Conservation (phyloP, 179 eudicot species). For the Corrigiola litoralis region DNA sequence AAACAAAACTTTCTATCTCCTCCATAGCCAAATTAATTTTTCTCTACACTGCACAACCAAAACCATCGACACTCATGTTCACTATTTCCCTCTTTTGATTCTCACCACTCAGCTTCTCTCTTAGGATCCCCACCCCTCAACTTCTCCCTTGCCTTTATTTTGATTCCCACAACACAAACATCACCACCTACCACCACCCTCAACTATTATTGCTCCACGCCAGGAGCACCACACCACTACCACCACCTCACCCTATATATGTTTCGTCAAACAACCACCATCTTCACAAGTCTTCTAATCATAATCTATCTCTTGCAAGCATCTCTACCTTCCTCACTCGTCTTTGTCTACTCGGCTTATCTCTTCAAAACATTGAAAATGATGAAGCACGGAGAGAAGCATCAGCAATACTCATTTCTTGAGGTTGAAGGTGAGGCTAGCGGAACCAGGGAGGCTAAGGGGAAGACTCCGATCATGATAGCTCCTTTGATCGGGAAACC, state of each 20-base stretch:
- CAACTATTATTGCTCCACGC: too few relatives aligned
- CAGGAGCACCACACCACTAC: too few relatives aligned
- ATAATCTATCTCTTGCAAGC: background rate
- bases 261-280: background rate
- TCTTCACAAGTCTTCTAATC: slow-evolving; percentile 12
- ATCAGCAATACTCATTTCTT: slow-evolving; percentile 19
- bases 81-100: too few relatives aligned
- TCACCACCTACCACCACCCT: too few relatives aligned
- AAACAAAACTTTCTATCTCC: too few relatives aligned
- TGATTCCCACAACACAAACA: too few relatives aligned
- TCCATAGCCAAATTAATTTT: too few relatives aligned
- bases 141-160: too few relatives aligned
- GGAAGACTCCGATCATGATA: slow-evolving; percentile 32
- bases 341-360: background rate
- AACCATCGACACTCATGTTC: too few relatives aligned
- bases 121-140: too few relatives aligned
- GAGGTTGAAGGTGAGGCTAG: slow-evolving; percentile 28
- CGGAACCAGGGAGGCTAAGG: slow-evolving; percentile 16
- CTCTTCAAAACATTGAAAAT: background rate
- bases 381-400: slow-evolving; percentile 15
- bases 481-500: slow-evolving; percentile 41
- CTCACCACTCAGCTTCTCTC: too few relatives aligned
- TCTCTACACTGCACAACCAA: too few relatives aligned
- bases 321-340: background rate
- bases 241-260: slow-evolving; percentile 11